These are phyloP conservation scores for Penicillium pulvis DNA, from an alignment of 495 filamentous ascomycete genomes.

Conservation along the genomic window DNA sequence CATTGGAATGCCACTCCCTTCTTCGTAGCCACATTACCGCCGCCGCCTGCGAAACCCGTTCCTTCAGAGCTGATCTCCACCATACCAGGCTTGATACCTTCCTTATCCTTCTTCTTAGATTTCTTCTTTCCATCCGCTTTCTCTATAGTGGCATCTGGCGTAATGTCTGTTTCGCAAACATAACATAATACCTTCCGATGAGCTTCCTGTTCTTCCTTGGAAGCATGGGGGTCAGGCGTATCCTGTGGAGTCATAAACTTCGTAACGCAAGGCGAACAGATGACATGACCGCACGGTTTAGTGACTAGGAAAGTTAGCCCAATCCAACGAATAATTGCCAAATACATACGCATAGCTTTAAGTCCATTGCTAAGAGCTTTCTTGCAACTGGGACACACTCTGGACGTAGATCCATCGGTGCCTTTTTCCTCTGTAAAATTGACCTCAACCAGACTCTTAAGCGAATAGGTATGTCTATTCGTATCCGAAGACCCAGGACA, in stretches of 20 bases:
- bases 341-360: constrained; percentile 67
- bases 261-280: constrained; percentile 84
- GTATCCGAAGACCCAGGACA: constrained; percentile 78
- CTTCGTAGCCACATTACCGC: constrained; percentile 79
- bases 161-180: constrained; percentile 83
- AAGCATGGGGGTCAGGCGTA: constrained; percentile 65
- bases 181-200: constrained; percentile 67
- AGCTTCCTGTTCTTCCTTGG: constrained; percentile 51
- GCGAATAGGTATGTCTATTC: constrained; percentile 72
- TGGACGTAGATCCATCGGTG: constrained; percentile 51
- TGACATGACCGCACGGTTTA: constrained; percentile 91
- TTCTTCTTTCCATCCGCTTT: constrained; percentile 32
- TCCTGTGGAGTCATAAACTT: constrained; percentile 78
- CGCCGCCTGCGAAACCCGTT: constrained; percentile 88
- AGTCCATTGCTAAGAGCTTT: constrained; percentile 81
- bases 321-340: not conserved
- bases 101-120: constrained; percentile 49
- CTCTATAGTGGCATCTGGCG: constrained; percentile 17
- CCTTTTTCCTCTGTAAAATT: constrained; percentile 75
- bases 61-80: constrained; percentile 87
- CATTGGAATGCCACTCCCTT: constrained; percentile 83
- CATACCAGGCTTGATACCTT: constrained; percentile 66
- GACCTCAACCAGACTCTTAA: constrained; percentile 79
- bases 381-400: constrained; percentile 86
- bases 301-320: constrained; percentile 52